Base-by-base conservation (phyloP, 2,329 filamentous ascomycete genomes). In the Dothideomycetes sp. region DNA sequence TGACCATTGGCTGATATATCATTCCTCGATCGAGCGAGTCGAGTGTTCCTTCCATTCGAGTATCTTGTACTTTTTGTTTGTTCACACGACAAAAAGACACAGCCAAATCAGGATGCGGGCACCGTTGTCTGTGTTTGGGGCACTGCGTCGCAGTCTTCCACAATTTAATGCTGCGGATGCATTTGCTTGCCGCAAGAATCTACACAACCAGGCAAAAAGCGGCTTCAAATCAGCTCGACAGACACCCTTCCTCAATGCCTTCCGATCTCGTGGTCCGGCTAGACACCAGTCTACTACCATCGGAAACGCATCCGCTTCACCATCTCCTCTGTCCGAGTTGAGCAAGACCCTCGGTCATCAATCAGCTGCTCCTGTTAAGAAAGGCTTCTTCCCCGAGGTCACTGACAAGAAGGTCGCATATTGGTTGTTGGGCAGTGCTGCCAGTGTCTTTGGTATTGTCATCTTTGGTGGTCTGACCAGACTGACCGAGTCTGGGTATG, bases 361-460 rank as follows among this genome's bases (percentile, higher is more conserved):
- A 19, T 9, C 34, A 5, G 40, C 29, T 3, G 13, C 28, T 45
- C 44, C 28, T 7, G 37, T 27, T 12, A 45, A 36, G 17, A 37
- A 41, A 10, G 38, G 36, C 13, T 47, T 49, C 51, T 76, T 73
- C 52, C 73, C 74, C 13, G 62, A 83, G 52, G 75, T 74, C 8
- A 86, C 75, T 49, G 76, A 80, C 44, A 91, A 84, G 63, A 67
- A 69, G 8, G 88, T 94, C 31, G 91, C 80, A 45, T 89, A 89
- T 67, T 98, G 88, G 88, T 74, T 98, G 32, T 67, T 98, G 42
- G 89, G 79, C 33, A 95, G 88, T 52, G 88, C 91, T 1, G 83
- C 77, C 30, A 93, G 86, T 59, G 91, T 96, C 38, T 98, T 96
- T 64, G 91, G 91, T 45, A 94, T 98, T 54, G 88, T 98, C 37